phyloP scores from a whole-genome alignment of 495 filamentous ascomycete species.

The Immersiella caudata region DNA sequence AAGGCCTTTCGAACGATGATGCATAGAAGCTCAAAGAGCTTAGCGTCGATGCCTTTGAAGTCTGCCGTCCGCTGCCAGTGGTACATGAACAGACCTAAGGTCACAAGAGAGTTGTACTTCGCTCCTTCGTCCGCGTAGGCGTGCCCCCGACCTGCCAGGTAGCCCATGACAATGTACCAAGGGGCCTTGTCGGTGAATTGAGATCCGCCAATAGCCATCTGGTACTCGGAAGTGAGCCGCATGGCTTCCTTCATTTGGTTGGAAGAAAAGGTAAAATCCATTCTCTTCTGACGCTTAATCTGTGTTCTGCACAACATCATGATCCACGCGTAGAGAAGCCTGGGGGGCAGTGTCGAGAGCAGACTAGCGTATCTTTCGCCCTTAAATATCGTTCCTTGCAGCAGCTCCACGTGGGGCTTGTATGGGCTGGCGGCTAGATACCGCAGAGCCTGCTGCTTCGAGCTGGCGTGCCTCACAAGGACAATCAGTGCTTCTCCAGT shows the following conservation, averaged over 20 bases:
- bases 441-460: slow-evolving; percentile 33
- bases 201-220: slow-evolving; percentile 8
- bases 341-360: slow-evolving; percentile 22
- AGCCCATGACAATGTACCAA: slow-evolving; percentile 34
- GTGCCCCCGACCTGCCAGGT: slow-evolving; percentile 27
- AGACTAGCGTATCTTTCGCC: not conserved
- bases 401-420: slow-evolving; percentile 8
- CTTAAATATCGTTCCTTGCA: slow-evolving; percentile 16
- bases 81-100: slow-evolving; percentile 27
- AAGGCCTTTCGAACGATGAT: slow-evolving; percentile 28
- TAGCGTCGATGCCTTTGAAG: slow-evolving; percentile 22
- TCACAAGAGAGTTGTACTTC: slow-evolving; percentile 18
- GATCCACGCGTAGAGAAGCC: slow-evolving; percentile 44
- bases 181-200: slow-evolving; percentile 22
- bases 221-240: slow-evolving; percentile 22
- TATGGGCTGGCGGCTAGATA: slow-evolving; percentile 44
- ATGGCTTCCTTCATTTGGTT: slow-evolving; percentile 27
- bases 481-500: slow-evolving; percentile 37
- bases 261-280: not conserved
- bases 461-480: slow-evolving; percentile 39
- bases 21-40: slow-evolving; percentile 29
- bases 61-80: slow-evolving; percentile 19
- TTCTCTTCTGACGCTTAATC: not conserved
- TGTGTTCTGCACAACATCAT: slow-evolving; percentile 41
- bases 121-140: slow-evolving; percentile 17